phyloP scores from a whole-genome alignment of 208 protist genomes.

The Lotmaria passim region DNA sequence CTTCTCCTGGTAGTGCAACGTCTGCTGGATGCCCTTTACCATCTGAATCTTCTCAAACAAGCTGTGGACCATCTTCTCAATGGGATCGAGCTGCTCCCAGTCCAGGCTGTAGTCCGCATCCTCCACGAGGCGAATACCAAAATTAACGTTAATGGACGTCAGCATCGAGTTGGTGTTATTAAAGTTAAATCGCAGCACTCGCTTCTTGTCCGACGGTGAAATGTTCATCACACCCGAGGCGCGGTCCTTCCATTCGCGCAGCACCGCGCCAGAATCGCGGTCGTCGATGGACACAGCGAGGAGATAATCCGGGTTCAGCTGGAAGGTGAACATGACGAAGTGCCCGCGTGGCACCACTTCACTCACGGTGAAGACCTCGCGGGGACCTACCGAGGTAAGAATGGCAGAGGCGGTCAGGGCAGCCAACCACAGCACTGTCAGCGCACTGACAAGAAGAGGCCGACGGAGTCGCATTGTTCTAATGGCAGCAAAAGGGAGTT shows the following conservation, averaged over 20 bases:
- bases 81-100: slow-evolving; percentile 59
- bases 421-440: not conserved
- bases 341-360: slow-evolving; percentile 39
- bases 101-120: slow-evolving; percentile 33
- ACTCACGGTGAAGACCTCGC: slow-evolving; percentile 33
- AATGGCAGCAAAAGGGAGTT: not conserved
- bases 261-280: not conserved
- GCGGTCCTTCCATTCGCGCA: slow-evolving; percentile 9
- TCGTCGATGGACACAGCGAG: slow-evolving; percentile 11
- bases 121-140: slow-evolving; percentile 45
- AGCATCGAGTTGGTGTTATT: slow-evolving; percentile 55
- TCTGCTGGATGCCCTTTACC: slow-evolving; percentile 35
- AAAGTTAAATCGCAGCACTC: slow-evolving; percentile 28
- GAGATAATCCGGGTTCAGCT: slow-evolving; percentile 27
- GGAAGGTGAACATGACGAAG: slow-evolving; percentile 48
- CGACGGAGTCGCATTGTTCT: not conserved
- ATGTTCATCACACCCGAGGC: slow-evolving; percentile 1
- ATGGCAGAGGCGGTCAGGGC: slow-evolving; percentile 2
- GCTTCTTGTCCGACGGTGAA: not conserved
- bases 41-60: slow-evolving; percentile 24
- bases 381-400: slow-evolving; percentile 7
- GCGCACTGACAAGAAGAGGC: not conserved
- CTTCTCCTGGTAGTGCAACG: slow-evolving; percentile 55
- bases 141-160: slow-evolving; percentile 33
- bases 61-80: slow-evolving; percentile 52